A percentile compares a stretch with the other conserved stretches of the same genome.
Conservation (phyloP, 495 filamentous ascomycete species). For the Sabuloglossum arenarium region DNA sequence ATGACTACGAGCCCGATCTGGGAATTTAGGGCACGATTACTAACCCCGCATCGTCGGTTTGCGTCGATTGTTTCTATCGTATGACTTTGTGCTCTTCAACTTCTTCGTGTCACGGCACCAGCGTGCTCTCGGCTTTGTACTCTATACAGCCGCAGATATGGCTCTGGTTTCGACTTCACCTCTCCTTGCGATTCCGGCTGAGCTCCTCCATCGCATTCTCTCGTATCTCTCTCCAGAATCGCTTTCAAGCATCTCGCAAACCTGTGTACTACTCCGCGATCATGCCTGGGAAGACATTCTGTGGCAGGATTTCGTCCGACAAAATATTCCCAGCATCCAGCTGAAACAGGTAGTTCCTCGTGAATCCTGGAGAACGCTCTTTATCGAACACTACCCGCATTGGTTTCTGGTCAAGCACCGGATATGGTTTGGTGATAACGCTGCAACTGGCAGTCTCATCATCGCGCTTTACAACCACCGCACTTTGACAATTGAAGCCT, state of each 20-base stretch:
- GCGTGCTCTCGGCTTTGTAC: no score
- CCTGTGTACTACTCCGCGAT: slow-evolving; percentile 30
- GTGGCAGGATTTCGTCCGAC: slow-evolving; percentile 42
- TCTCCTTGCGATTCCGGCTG: slow-evolving; percentile 28
- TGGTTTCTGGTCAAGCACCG: slow-evolving; percentile 69
- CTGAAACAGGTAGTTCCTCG: slow-evolving; percentile 30
- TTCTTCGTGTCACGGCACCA: no score
- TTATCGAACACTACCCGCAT: slow-evolving; percentile 48
- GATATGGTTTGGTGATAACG: slow-evolving; percentile 67
- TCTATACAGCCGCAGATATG: background rate
- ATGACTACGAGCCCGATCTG: no score
- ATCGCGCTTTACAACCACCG: slow-evolving; percentile 51
- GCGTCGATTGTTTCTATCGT: no score
- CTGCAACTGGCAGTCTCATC: slow-evolving; percentile 47
- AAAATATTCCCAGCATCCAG: slow-evolving; percentile 29
- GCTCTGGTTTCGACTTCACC: background rate
- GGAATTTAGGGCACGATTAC: no score
- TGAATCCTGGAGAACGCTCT: slow-evolving; percentile 43
- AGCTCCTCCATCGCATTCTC: slow-evolving; percentile 40
- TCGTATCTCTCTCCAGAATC: slow-evolving; percentile 36
- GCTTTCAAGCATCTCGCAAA: slow-evolving; percentile 29
- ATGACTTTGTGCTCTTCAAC: no score
- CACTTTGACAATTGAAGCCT: slow-evolving; percentile 57
- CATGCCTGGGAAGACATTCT: slow-evolving; percentile 33
- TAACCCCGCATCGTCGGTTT: no score